These are phyloP conservation scores for Ustulina deusta DNA, from an alignment of 2,329 filamentous ascomycete genomes.

Conservation along the genomic window DNA sequence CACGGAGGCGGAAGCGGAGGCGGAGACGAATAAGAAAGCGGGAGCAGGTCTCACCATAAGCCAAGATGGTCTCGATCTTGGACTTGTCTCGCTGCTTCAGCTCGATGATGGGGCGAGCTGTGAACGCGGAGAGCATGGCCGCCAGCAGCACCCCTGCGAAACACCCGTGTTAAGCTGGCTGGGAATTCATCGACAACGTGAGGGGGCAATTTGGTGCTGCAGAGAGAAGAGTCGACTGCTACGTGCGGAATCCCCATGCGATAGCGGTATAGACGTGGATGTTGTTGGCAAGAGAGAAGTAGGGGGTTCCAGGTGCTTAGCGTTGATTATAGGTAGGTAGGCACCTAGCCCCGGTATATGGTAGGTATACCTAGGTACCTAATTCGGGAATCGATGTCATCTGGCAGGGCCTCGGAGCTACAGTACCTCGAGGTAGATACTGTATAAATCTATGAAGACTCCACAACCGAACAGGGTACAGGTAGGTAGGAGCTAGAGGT, in stretches of 20 bases:
- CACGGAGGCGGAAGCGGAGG: not conserved
- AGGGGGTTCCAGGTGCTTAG: not conserved
- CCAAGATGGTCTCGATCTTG: constrained; percentile 94
- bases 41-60: constrained; percentile 73
- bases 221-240: constrained; percentile 3
- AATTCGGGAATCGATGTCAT: constrained; percentile 17
- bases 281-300: constrained; percentile 8
- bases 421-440: no score
- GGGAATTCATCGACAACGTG: constrained; percentile 31
- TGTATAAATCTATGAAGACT: not conserved
- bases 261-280: not conserved
- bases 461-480: no score
- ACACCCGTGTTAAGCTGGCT: constrained; percentile 24
- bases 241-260: constrained; percentile 17
- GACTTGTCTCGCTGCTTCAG: constrained; percentile 95
- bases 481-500: no score
- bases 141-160: constrained; percentile 29
- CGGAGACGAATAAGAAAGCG: not conserved
- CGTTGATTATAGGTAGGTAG: not conserved
- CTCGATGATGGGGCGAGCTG: constrained; percentile 95
- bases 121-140: constrained; percentile 96
- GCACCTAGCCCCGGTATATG: no score
- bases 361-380: not conserved
- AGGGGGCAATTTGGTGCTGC: not conserved
- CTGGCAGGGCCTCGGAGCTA: not conserved